Evolutionary conservation across 352 stramenopile genomes (phyloP).

Genomic region (Phytophthora sp.): DNA sequence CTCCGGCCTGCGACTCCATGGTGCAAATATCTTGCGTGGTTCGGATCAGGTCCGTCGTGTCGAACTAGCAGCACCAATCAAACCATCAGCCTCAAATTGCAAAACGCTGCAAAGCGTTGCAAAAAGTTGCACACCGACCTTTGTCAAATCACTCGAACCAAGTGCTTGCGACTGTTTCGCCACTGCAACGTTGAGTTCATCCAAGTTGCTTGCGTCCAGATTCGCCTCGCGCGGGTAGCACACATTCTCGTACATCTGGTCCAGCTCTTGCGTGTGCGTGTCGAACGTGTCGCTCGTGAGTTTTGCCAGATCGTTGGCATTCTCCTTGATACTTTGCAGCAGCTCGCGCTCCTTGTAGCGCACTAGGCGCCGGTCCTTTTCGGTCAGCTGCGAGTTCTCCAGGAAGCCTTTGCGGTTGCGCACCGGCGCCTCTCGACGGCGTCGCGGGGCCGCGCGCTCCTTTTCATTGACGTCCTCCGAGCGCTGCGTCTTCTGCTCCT

Average conservation of each 20-base stretch:
- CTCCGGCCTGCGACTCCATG: constrained; percentile 34
- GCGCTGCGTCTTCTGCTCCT: constrained; percentile 22
- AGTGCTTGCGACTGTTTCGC: constrained; percentile 77
- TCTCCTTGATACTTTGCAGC: constrained; percentile 74
- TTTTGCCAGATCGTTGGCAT: constrained; percentile 69
- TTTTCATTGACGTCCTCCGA: not conserved
- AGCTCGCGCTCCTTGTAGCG: constrained; percentile 82
- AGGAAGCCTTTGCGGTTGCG: constrained; percentile 52
- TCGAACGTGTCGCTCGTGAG: constrained; percentile 67
- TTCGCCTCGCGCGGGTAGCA: constrained; percentile 86
- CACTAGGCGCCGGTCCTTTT: constrained; percentile 74
- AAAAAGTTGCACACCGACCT: no score
- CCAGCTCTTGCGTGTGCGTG: constrained; percentile 62
- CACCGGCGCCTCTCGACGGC: constrained; percentile 1
- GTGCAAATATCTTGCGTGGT: constrained; percentile 48
- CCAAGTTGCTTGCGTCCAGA: constrained; percentile 80
- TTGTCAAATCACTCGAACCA: constrained; percentile 75
- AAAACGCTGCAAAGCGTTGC: no score
- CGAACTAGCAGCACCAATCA: no score
- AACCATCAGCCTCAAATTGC: no score
- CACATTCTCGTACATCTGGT: constrained; percentile 81
- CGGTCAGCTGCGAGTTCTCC: constrained; percentile 70
- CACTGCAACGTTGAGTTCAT: constrained; percentile 81
- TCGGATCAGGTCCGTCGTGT: constrained; percentile 70
- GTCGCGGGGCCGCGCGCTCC: not conserved